Evolutionary conservation across 768 basidiomycete genomes (phyloP).

Genomic region (Lactarius indigo): DNA sequence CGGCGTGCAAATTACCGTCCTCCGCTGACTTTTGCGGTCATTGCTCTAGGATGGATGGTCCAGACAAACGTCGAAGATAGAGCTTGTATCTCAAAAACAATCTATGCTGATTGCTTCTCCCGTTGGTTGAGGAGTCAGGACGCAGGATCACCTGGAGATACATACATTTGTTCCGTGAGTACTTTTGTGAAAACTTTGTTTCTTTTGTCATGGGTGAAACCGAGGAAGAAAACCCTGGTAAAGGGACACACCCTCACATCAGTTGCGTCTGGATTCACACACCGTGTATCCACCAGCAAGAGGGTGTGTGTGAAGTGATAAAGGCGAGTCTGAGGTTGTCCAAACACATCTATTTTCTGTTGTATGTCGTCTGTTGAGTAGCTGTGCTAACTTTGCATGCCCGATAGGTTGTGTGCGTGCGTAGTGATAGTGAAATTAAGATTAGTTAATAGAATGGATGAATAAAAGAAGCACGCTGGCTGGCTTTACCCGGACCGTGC

Average conservation of each 20-base stretch:
- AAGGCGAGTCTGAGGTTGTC: constrained; percentile 84
- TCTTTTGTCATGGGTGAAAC: constrained; percentile 31
- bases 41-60: constrained; percentile 61
- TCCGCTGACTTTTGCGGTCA: constrained; percentile 40
- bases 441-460: not conserved
- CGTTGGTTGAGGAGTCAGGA: constrained; percentile 86
- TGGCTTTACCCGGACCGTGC: not conserved
- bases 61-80: constrained; percentile 87
- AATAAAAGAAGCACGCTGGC: not conserved
- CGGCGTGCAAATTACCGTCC: constrained; percentile 83
- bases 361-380: not conserved
- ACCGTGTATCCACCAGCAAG: constrained; percentile 30
- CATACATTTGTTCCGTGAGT: constrained; percentile 43
- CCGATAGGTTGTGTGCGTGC: too few species aligned
- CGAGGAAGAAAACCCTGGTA: constrained; percentile 87
- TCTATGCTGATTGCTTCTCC: constrained; percentile 90
- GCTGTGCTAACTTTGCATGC: not conserved
- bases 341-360: constrained; percentile 8
- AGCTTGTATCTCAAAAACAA: constrained; percentile 78
- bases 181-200: not conserved
- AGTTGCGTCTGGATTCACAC: constrained; percentile 23
- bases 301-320: constrained; percentile 72
- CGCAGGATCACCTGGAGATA: constrained; percentile 90
- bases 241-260: constrained; percentile 70
- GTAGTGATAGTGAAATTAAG: not conserved